Evolutionary conservation across 2,329 filamentous ascomycete genomes (phyloP), one percentile per base, ranked within the genome.

Genomic region (Bertia moriformis): DNA sequence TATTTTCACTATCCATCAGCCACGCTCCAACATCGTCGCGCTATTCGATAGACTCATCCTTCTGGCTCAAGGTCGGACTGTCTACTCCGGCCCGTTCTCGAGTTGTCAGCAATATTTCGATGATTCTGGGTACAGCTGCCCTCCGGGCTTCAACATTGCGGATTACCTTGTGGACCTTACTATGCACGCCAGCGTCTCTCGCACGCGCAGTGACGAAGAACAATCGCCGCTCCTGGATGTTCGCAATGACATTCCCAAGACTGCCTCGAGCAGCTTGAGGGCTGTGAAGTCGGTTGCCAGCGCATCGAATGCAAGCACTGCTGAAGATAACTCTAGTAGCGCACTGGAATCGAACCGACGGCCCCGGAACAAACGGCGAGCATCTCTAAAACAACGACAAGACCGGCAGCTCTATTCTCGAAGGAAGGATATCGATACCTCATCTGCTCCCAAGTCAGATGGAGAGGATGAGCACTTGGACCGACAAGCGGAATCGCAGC

Each of bases 1-100:
- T 40, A 83, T 98, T 44, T 95, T 98, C 62, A 98, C 91, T 13
- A 98, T 98, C 46, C 91, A 98, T 57, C 91, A 98, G 52, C 91
- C 91, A 27, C 77, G 93, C 47, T 98, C 91, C 10, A 98, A 98
- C 58, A 98, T 98, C 51, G 91, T 96, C 17, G 91, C 91, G 7
- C 71, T 98, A 3, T 98, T 98, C 53, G 91, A 98, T 55, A 78
- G 89, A 41, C 69, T 98, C n/a, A 71, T 98, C 40, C 73, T 98
- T 13, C 67, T 98, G 33, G 91, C 91, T 2, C 80, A 86, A 47
- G 91, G 91, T 18, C 80, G 80, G 49, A 83, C 85, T 1, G 91
- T 98, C 4, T 98, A 93, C 57, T 96, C 91, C 3, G 91, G 91
- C 0, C 84, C 86, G 1, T 93, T 96, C 55, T 66, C 73, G 1